Evolutionary conservation across 2,329 filamentous ascomycete species (phyloP), one percentile per base, ranked within the genome.

Genomic region (Pestalotiopsis sp.): DNA sequence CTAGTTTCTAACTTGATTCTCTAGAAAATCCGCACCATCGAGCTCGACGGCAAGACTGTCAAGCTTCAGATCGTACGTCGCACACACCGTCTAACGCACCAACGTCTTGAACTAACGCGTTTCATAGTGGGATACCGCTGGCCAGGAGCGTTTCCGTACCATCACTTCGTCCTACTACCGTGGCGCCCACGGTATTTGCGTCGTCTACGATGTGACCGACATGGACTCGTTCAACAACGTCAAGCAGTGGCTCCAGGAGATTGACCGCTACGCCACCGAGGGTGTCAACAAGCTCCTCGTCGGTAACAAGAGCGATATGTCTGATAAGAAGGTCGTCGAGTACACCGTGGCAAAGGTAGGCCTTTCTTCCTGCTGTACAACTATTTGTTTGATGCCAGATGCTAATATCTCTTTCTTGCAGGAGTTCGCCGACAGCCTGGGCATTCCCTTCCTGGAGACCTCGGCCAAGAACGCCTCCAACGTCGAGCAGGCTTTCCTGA

Each of bases 201-300:
- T 99, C 76, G 96, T 99, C 81, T 99, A 98, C 89, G 96, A 99
- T 91, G 96, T 99, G 80, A 99, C 96, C 75, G 96, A 99, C 83
- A 98, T 98, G 95, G 96, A 98, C 83, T 97, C 94, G 38, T 99
- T 99, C 93, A 98, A 99, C 91, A 99, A 98, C 87, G 96, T 99
- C 78, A 98, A 99, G 93, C 96, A 99, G 88, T 99, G 96, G 96
- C 90, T 99, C 71, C 96, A 99, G 84, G 96, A 99, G 87, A 99
- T 99, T 77, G 96, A 99, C 87, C 92, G 96, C 82, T 98, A 99
- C 79, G 96, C 96, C 76, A 99, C 96, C 75, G 96, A 99, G 85
- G 96, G 96, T 74, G 96, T 99, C 80, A 99, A 99, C 91, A 99
- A 99, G 90, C 89, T 99, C 74, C 91, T 99, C 71, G 95, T 99